phyloP scores from a whole-genome alignment of 208 protist species.

The Crithidia expoeki region DNA sequence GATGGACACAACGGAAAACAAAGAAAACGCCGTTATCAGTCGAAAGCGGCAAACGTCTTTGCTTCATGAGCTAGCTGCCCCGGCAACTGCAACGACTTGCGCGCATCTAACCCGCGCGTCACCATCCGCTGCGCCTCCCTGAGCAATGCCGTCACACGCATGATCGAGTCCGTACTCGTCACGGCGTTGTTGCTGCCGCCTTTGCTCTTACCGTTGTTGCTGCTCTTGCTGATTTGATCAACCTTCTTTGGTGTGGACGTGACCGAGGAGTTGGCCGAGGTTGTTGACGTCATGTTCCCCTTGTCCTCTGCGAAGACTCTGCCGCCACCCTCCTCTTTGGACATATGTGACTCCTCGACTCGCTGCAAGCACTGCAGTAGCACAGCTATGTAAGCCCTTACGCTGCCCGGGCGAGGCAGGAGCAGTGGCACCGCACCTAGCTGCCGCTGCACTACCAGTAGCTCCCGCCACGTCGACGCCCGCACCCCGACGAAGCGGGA shows the following conservation, averaged over 20 bases:
- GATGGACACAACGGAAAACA: conserved; percentile 10
- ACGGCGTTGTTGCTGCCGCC: background rate
- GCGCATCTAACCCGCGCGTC: conserved; percentile 13
- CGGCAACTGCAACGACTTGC: conserved; percentile 16
- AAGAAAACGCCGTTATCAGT: conserved; percentile 3
- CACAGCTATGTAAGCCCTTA: conserved; percentile 29
- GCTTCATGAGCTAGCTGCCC: conserved; percentile 35
- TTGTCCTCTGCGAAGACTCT: background rate
- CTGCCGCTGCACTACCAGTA: conserved; percentile 13
- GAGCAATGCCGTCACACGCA: conserved; percentile 33
- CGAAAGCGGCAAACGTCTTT: conserved; percentile 32
- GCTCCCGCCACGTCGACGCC: conserved; percentile 16
- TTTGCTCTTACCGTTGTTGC: background rate
- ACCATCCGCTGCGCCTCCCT: conserved; percentile 37
- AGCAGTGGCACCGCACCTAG: conserved; percentile 25
- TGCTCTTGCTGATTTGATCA: background rate
- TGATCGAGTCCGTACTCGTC: conserved; percentile 5
- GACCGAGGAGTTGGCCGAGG: conserved; percentile 11
- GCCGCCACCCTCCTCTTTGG: background rate
- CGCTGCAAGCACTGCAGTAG: background rate
- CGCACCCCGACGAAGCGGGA: conserved; percentile 25
- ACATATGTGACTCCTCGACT: background rate
- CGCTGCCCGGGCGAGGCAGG: conserved; percentile 40
- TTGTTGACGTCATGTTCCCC: background rate
- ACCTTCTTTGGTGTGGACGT: background rate